Evolutionary conservation across 768 basidiomycete genomes (phyloP).

Genomic region (Lentinula lateritia): DNA sequence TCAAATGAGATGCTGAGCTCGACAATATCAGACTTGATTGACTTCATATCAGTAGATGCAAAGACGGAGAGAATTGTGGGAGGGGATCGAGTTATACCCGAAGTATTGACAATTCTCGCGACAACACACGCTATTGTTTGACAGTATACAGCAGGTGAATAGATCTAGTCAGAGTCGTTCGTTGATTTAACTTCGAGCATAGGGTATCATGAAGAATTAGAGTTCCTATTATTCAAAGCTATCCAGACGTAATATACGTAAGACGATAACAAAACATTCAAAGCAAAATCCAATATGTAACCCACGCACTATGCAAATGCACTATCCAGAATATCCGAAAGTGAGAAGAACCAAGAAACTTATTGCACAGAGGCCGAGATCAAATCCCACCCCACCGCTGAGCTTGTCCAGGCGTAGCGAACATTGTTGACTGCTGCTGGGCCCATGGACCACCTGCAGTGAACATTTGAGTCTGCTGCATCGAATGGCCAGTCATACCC

Average conservation of each 20-base stretch:
- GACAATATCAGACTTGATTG: constrained; percentile 1
- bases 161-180: too few relatives aligned
- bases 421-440: constrained; percentile 8
- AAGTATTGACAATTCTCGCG: background rate
- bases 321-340: background rate
- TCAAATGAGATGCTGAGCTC: background rate
- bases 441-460: constrained; percentile 5
- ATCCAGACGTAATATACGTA: background rate
- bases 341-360: background rate
- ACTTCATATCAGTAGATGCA: background rate
- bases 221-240: background rate
- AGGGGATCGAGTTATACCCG: constrained; percentile 5
- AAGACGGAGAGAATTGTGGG: constrained; percentile 9
- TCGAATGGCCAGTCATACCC: constrained; percentile 11
- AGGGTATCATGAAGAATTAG: background rate
- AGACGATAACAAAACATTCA: background rate
- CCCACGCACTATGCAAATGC: background rate
- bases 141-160: too few relatives aligned
- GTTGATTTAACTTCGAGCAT: too few relatives aligned
- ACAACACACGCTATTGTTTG: too few relatives aligned
- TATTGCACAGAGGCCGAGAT: background rate
- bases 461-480: constrained; percentile 15
- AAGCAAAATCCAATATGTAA: background rate
- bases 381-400: constrained; percentile 31
- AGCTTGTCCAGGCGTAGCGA: constrained; percentile 8